Evolutionary conservation across 129 eudicot species (phyloP), one percentile per base, ranked within the genome.

Genomic region (Lactuca sativa): DNA sequence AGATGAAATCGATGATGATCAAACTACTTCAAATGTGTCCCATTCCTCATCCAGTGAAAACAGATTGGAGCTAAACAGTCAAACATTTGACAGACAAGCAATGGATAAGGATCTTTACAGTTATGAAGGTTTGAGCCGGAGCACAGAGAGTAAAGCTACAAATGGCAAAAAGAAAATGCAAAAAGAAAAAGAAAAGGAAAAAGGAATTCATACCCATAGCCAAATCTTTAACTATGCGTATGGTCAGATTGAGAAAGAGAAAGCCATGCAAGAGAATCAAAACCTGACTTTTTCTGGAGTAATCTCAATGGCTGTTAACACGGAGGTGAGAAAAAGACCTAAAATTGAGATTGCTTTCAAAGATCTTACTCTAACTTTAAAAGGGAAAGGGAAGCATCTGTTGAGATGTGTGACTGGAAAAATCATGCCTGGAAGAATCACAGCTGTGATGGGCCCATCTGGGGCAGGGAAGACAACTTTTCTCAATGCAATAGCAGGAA

Each of bases 401-500:
- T 59, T 92, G 65, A 78, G 91, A 74, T 82, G 86, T 57, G 89
- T 92, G 21, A 92, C 91, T 21, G 98, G 98, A 34, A 86, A 82
- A 80, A 82, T 92, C 43, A 81, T 74, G 85, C 95, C 98, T 15
- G 91, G 98, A 9, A 91, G 83, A 4, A 81, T 92, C 15, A 83
- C 98, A 31, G 91, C 95, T 71, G 88, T 89, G 72, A 92, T 92
- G 98, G 98, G 98, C 53, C 98, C 98, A 37, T 92, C 98, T 14
- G 98, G 98, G 73, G 98, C 98, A 62, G 98, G 97, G 14, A 92
- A 92, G 71, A 92, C 97, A n/a, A 84, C 96, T 13, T 88, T 88
- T 74, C 95, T 92, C 52, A 88, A 95, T 61, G 97, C 96, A 52
- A 25, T 92, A 36, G 90, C 95, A 3, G 97, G 97, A 32, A 92